phyloP scores from a whole-genome alignment of 495 filamentous ascomycete species.

The Xylaria intraflava region DNA sequence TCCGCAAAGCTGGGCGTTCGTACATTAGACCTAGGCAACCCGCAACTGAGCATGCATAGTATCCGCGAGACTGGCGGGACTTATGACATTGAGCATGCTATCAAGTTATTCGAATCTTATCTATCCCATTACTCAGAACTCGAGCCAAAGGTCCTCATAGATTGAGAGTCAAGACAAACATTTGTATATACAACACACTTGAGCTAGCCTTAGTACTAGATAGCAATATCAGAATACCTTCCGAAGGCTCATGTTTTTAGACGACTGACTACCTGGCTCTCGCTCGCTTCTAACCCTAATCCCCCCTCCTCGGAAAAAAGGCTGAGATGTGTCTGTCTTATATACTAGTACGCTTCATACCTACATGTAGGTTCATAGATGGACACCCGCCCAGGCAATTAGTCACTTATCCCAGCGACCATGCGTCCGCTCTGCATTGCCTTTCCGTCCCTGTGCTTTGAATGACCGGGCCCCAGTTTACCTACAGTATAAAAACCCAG shows the following conservation, averaged over 20 bases:
- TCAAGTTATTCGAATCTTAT: constrained; percentile 82
- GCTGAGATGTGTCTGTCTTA: no score
- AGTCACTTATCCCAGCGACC: no score
- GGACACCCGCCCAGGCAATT: no score
- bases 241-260: neutral
- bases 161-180: constrained; percentile 33
- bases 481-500: no score
- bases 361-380: no score
- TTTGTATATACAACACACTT: neutral
- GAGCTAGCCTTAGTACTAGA: neutral
- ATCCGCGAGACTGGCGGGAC: constrained; percentile 87
- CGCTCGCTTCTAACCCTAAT: no score
- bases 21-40: constrained; percentile 89
- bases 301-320: no score
- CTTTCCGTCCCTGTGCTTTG: no score
- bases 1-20: constrained; percentile 75
- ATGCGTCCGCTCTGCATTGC: no score
- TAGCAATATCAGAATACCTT: neutral
- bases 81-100: constrained; percentile 80
- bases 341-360: no score
- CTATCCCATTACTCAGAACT: constrained; percentile 74
- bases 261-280: no score
- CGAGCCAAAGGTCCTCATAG: constrained; percentile 74
- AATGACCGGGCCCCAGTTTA: no score
- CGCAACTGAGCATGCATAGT: constrained; percentile 96